Conservation (phyloP, 768 basidiomycete species). For the Boletus rufocinnamomeus region DNA sequence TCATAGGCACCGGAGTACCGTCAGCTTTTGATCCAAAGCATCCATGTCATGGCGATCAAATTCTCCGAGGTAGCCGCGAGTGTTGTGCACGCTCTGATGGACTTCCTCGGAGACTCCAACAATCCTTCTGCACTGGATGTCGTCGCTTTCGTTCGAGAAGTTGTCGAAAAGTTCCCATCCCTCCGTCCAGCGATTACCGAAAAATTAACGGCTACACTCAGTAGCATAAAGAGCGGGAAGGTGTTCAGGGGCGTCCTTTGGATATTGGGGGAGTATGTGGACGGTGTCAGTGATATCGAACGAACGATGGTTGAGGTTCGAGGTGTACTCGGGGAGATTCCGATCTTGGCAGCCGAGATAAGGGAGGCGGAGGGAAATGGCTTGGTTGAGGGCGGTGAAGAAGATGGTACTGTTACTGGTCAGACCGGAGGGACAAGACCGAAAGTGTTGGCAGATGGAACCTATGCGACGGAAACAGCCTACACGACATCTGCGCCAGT, state of each 20-base stretch:
- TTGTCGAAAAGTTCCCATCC: slow-evolving; percentile 95
- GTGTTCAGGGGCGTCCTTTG: slow-evolving; percentile 95
- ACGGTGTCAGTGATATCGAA: slow-evolving; percentile 64
- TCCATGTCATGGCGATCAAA: slow-evolving; percentile 93
- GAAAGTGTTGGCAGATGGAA: slow-evolving; percentile 91
- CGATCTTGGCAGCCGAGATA: slow-evolving; percentile 91
- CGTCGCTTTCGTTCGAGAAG: slow-evolving; percentile 86
- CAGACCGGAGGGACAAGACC: slow-evolving; percentile 54
- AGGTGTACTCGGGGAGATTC: slow-evolving; percentile 93
- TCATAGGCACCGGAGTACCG: slow-evolving; percentile 88
- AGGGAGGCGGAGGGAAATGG: slow-evolving; percentile 63
- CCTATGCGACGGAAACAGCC: slow-evolving; percentile 96
- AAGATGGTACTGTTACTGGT: slow-evolving; percentile 38
- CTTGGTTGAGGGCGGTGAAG: slow-evolving; percentile 49
- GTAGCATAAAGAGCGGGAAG: slow-evolving; percentile 93
- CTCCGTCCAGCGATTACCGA: slow-evolving; percentile 81
- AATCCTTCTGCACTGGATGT: slow-evolving; percentile 96
- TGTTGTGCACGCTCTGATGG: slow-evolving; percentile 91
- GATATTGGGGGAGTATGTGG: slow-evolving; percentile 97
- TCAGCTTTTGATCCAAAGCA: slow-evolving; percentile 94
- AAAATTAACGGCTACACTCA: slow-evolving; percentile 78
- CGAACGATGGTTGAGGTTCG: slow-evolving; percentile 75
- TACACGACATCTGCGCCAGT: slow-evolving; percentile 67
- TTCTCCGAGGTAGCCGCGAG: slow-evolving; percentile 97
- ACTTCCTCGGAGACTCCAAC: slow-evolving; percentile 92